phyloP scores from a whole-genome alignment of 768 basidiomycete species.

The Cubamyces lactineus region DNA sequence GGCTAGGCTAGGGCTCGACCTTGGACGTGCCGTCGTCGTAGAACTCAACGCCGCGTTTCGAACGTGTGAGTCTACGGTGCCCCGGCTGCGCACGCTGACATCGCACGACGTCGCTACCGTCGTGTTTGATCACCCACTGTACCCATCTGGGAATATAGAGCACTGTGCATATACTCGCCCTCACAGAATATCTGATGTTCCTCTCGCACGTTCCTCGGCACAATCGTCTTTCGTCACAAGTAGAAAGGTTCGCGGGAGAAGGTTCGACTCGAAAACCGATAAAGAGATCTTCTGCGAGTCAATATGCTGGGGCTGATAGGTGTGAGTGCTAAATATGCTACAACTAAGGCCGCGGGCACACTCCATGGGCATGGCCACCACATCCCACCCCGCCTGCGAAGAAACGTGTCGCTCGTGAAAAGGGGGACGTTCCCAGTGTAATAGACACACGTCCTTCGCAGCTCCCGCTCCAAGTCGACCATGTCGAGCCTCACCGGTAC shows the following conservation, averaged over 20 bases:
- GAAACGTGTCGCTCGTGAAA: not conserved
- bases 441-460: not conserved
- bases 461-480: not conserved
- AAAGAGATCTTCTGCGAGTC: not conserved
- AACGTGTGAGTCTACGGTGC: not conserved
- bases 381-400: not conserved
- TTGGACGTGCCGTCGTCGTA: no score
- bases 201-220: not conserved
- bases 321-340: not conserved
- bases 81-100: not conserved
- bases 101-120: not conserved
- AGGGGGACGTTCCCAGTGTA: not conserved
- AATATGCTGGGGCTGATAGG: not conserved
- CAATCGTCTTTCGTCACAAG: not conserved
- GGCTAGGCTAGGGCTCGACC: no score
- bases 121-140: not conserved
- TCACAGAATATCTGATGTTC: constrained; percentile 4
- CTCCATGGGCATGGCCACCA: not conserved
- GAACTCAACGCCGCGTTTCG: not conserved
- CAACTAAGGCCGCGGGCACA: not conserved
- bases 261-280: constrained; percentile 6
- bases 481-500: not conserved
- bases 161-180: constrained; percentile 4
- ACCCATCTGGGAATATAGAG: not conserved
- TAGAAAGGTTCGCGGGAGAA: constrained; percentile 26